Base-by-base conservation (phyloP, 2,329 filamentous ascomycete genomes). In the Alternaria viburni region DNA sequence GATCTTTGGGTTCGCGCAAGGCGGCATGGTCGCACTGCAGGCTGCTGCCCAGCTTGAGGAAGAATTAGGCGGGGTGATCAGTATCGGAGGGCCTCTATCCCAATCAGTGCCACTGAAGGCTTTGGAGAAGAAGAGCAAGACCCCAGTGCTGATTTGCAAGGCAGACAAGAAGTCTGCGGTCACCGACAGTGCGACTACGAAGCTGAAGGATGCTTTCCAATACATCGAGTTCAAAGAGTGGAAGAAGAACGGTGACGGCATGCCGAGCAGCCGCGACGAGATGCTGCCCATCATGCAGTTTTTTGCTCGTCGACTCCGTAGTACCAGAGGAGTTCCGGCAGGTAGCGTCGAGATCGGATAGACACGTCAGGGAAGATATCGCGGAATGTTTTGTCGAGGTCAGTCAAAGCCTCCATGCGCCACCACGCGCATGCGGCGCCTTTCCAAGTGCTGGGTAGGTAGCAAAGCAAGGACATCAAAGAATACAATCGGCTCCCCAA, bases 281-380 rank as follows among this genome's bases (percentile, higher is more conserved):
- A 94, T 96, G 86, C 76, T 94, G 73, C 93, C 94, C 0, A 86
- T 97, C 64, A 97, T 97, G 93, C 88, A 91, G 74, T 97, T 90
- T 77, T 86, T 93, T 72, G 90, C 90, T 0, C 86, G 90, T 54
- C 86, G 90, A 72, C 79, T 96, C 70, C 74, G 81, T 66, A 88
- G 86, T 69, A 81, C 79, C 46, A 83, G 80, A 59, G 86, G 86
- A 1, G 83, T 87, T 7, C 86, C 86, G 0, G 80, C 83, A 59
- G 86, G 85, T 0, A 84, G 82, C 66, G 80, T 86, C 1, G 86
- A 88, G 72, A 63, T 88, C 7, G 72, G 62, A 6, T 79, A 64
- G 71, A 21, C 44, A 58, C 6, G 6, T 13, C 4, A 21, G 3
- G 17, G 23, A 44, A 6, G 9, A 23, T 4, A 43, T 13, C 36